A percentile compares a stretch with the other conserved stretches of the same genome.
Evolutionary conservation across 2,329 filamentous ascomycete genomes (phyloP).

Genomic region (Beauveria rudraprayagi): DNA sequence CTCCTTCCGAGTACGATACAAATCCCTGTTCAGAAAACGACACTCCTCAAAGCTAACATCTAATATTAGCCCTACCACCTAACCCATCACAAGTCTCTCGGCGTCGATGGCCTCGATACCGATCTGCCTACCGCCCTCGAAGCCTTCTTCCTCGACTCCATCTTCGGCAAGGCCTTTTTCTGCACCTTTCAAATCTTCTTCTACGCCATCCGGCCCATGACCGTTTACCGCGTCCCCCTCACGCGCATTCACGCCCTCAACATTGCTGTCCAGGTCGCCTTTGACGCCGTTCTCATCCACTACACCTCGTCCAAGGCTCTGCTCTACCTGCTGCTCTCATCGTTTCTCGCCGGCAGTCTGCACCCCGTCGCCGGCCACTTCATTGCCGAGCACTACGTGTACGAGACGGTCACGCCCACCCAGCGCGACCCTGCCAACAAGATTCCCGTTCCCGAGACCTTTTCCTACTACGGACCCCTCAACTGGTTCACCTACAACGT

Average conservation of each 20-base stretch:
- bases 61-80: constrained; percentile 75
- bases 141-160: constrained; percentile 86
- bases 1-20: constrained; percentile 67
- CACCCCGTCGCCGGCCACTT: constrained; percentile 96
- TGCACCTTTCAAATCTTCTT: constrained; percentile 99
- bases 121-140: constrained; percentile 90
- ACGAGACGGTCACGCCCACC: constrained; percentile 51
- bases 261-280: constrained; percentile 64
- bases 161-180: constrained; percentile 96
- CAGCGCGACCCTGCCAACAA: constrained; percentile 50
- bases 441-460: constrained; percentile 80
- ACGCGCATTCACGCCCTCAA: constrained; percentile 81
- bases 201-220: constrained; percentile 93
- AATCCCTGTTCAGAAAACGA: background rate
- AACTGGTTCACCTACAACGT: constrained; percentile 96
- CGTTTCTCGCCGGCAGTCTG: constrained; percentile 86
- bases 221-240: constrained; percentile 82
- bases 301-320: constrained; percentile 56
- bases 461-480: constrained; percentile 89
- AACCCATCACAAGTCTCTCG: constrained; percentile 97
- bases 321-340: constrained; percentile 78
- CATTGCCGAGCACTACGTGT: constrained; percentile 95
- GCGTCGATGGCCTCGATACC: constrained; percentile 91
- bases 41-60: constrained; percentile 16
- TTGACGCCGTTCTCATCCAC: constrained; percentile 64